These are phyloP conservation scores for Petunia secreta DNA, from an alignment of 257 asterid genomes.

Conservation along the genomic window DNA sequence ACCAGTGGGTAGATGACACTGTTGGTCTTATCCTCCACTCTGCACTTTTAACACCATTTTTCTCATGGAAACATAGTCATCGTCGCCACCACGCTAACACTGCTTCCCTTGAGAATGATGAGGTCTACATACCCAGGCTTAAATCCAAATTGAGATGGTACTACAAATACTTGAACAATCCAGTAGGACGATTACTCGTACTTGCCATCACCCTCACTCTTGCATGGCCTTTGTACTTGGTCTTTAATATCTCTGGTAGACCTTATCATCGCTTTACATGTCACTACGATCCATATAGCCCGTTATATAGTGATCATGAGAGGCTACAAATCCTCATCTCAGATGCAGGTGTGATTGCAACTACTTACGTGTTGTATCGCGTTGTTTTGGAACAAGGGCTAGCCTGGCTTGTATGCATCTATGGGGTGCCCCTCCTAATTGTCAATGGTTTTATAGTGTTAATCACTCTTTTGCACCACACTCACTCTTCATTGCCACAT, in stretches of 20 bases:
- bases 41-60: slow-evolving; percentile 60
- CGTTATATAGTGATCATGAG: slow-evolving; percentile 61
- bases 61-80: slow-evolving; percentile 73
- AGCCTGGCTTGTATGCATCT: slow-evolving; percentile 51
- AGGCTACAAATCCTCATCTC: slow-evolving; percentile 57
- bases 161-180: slow-evolving; percentile 62
- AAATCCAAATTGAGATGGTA: slow-evolving; percentile 46
- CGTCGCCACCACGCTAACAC: slow-evolving; percentile 75
- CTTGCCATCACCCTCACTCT: slow-evolving; percentile 48
- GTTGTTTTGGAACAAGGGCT: slow-evolving; percentile 46
- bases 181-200: slow-evolving; percentile 49
- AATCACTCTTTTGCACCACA: too few relatives aligned
- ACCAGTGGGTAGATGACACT: too few relatives aligned
- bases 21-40: too few relatives aligned
- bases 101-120: slow-evolving; percentile 63
- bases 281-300: slow-evolving; percentile 58
- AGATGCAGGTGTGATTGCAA: slow-evolving; percentile 53
- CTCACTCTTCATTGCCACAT: too few relatives aligned
- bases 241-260: slow-evolving; percentile 62
- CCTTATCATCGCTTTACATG: slow-evolving; percentile 61
- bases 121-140: slow-evolving; percentile 63
- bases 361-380: too few relatives aligned
- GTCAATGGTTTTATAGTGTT: too few relatives aligned
- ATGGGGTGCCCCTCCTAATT: too few relatives aligned
- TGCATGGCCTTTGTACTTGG: slow-evolving; percentile 69